Conservation (phyloP, 805 yeast genomes). For the Clavispora phyllophila region DNA sequence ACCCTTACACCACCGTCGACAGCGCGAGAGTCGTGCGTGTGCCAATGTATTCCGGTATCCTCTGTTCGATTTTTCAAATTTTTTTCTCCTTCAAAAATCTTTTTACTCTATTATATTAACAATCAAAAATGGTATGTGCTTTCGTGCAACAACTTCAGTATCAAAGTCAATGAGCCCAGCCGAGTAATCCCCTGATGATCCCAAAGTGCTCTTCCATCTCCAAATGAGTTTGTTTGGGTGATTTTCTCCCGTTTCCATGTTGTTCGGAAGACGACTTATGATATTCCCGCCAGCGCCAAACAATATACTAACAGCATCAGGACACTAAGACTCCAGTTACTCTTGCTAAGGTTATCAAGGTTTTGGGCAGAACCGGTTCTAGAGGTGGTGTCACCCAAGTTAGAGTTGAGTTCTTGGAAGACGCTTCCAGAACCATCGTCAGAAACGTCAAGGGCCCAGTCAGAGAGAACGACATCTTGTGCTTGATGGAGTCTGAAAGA, state of each 20-base stretch:
- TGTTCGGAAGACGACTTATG: background rate
- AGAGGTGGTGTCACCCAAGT: conserved; percentile 99
- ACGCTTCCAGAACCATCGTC: conserved; percentile 91
- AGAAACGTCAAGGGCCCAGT: conserved; percentile 98
- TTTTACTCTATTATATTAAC: conserved; percentile 7
- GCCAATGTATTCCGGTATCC: conserved; percentile 9
- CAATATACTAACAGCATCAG: conserved; percentile 20
- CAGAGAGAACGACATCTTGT: conserved; percentile 96
- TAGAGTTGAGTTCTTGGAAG: conserved; percentile 95
- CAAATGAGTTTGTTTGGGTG: background rate
- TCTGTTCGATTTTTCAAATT: conserved; percentile 11
- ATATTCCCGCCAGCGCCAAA: background rate
- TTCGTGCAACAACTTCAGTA: background rate
- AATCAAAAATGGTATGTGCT: conserved; percentile 16
- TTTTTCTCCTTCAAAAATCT: conserved; percentile 8
- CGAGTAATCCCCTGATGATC: background rate
- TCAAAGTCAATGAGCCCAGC: background rate
- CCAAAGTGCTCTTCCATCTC: background rate
- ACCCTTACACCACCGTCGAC: background rate
- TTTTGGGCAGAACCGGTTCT: conserved; percentile 99
- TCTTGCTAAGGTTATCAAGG: conserved; percentile 99
- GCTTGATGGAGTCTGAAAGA: conserved; percentile 99
- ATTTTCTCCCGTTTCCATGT: background rate
- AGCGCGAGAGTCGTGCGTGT: conserved; percentile 11
- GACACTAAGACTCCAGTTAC: conserved; percentile 87